Evolutionary conservation across 768 basidiomycete species (phyloP), one percentile per base, ranked within the genome.

Genomic region (Jaapia argillacea): DNA sequence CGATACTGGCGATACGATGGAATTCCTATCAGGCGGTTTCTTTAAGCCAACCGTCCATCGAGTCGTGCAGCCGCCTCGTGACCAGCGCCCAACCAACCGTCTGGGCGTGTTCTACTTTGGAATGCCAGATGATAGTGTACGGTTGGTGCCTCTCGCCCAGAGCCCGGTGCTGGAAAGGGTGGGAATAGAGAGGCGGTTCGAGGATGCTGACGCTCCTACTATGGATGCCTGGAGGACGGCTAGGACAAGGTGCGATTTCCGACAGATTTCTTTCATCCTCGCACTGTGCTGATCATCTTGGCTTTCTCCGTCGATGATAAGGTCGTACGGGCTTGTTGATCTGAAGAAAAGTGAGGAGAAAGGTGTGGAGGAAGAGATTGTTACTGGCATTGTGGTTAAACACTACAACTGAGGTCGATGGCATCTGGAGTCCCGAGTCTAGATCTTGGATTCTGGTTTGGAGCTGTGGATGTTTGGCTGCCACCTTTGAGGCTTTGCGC

Each of bases 11-110:
- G 64, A 66, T 41, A 50, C 55, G 5, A 53, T 61, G 22, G 60
- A 62, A 44, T 61, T 62, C 45, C 42, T 63, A 24, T 56, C 64
- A 5, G 64, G 61, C 3, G 64, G 64, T 12, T 62, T 53, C 51
- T 63, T 61, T 45, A 61, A 58, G 46, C 55, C 58, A 6, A 64
- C 64, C 1, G 58, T 66, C 31, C 64, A 65, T 47, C 64, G 64
- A 35, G 64, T 66, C 35, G 48, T 61, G 12, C 62, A 63, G 43
- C 64, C 64, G 7, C 64, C 64, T 1, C 42, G 43, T 20, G 61
- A 63, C 44, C 64, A 66, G 51, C 59, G 51, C 2, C 54, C 53
- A 4, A 58, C 56, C 51, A 45, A 48, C 36, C 60, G 65, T 10
- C 59, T 66, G 14, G 63, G 65, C 18, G 44, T 61, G 12, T 57